Evolutionary conservation across 2,329 filamentous ascomycete genomes (phyloP).

Genomic region (Phoma sp.): DNA sequence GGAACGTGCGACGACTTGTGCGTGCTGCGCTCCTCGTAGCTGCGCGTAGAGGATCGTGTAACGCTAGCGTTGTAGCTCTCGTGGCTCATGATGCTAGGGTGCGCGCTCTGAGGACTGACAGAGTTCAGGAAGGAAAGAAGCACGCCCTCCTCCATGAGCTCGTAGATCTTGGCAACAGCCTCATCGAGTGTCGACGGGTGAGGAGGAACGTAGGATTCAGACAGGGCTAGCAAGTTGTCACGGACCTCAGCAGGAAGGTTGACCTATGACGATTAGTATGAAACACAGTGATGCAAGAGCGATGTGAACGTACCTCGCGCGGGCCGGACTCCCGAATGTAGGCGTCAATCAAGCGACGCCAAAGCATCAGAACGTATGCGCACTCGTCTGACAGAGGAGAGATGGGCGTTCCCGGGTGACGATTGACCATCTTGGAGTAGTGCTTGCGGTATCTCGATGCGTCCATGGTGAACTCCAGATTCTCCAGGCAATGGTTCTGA

Average conservation of each 20-base stretch:
- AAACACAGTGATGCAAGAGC: not conserved
- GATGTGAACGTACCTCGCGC: slow-evolving; percentile 37
- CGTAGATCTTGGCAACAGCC: slow-evolving; percentile 86
- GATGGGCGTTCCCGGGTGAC: slow-evolving; percentile 53
- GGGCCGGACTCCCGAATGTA: slow-evolving; percentile 68
- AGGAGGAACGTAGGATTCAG: slow-evolving; percentile 67
- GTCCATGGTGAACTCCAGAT: slow-evolving; percentile 94
- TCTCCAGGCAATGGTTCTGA: slow-evolving; percentile 96
- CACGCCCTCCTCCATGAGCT: slow-evolving; percentile 97
- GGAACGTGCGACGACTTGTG: slow-evolving; percentile 39
- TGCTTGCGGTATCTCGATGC: slow-evolving; percentile 80
- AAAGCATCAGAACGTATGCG: slow-evolving; percentile 77
- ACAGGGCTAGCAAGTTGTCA: slow-evolving; percentile 74
- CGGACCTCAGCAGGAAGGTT: slow-evolving; percentile 88
- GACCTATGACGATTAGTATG: slow-evolving; percentile 38
- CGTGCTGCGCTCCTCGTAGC: slow-evolving; percentile 49
- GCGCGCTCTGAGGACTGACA: slow-evolving; percentile 58
- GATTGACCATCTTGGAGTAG: slow-evolving; percentile 64
- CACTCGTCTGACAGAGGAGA: slow-evolving; percentile 62
- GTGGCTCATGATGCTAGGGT: slow-evolving; percentile 45
- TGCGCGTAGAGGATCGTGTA: slow-evolving; percentile 47
- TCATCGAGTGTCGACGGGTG: slow-evolving; percentile 77
- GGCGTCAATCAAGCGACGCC: slow-evolving; percentile 85
- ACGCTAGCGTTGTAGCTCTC: slow-evolving; percentile 50
- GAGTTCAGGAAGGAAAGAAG: slow-evolving; percentile 88